A percentile compares a stretch with the other conserved stretches of the same genome.
These are phyloP conservation scores for Amorphotheca resinae DNA, from an alignment of 495 filamentous ascomycete species.

Conservation along the genomic window DNA sequence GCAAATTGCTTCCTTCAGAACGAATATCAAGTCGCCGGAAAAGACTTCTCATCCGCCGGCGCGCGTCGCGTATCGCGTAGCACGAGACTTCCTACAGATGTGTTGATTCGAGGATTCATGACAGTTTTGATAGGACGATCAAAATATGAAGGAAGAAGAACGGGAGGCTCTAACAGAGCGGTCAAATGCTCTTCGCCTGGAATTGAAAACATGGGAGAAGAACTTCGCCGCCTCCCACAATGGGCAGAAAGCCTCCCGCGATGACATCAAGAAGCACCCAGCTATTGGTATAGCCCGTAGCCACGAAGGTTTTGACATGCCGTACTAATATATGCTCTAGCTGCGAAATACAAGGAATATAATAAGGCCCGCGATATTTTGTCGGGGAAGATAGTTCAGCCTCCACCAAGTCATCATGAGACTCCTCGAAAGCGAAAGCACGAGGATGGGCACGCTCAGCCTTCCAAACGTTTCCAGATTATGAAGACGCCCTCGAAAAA, in stretches of 20 bases:
- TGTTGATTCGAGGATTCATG: no score
- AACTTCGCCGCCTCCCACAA: constrained; percentile 54
- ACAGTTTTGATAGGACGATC: no score
- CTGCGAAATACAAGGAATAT: constrained; percentile 87
- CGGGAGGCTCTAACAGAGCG: constrained; percentile 27
- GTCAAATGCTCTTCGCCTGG: constrained; percentile 44
- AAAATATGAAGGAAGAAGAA: constrained; percentile 30
- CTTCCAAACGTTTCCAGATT: constrained; percentile 13
- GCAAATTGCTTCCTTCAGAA: no score
- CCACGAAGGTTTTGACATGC: neutral
- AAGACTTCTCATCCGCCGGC: no score
- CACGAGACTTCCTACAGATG: no score
- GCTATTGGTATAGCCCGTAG: constrained; percentile 51
- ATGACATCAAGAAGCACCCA: constrained; percentile 76
- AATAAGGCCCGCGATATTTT: constrained; percentile 53
- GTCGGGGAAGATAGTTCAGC: constrained; percentile 33
- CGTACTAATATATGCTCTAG: constrained; percentile 28
- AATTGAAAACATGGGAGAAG: constrained; percentile 82
- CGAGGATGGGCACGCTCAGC: constrained; percentile 23
- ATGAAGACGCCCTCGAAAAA: constrained; percentile 26
- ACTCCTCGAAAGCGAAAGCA: constrained; percentile 26
- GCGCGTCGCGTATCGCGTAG: no score
- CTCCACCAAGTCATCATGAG: constrained; percentile 18
- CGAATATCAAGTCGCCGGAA: no score
- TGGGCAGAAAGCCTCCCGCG: constrained; percentile 65